Conservation (phyloP, 139 green algal genomes). For the Chlorella sorokiniana region DNA sequence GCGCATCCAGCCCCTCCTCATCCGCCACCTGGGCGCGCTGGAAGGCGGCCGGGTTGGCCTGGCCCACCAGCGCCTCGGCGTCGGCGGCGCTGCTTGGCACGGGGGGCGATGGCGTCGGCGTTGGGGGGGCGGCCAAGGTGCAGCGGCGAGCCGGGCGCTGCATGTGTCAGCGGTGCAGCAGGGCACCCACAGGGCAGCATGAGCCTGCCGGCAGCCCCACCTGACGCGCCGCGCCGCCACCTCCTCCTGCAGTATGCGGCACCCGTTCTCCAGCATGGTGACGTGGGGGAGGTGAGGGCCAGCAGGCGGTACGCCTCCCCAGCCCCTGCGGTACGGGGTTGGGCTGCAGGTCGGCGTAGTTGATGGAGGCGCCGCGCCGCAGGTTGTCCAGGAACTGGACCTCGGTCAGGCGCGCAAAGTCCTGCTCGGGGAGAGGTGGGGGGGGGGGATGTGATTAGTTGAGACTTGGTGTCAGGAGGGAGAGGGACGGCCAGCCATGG, state of each 20-base stretch:
- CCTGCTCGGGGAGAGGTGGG: constrained; percentile 32
- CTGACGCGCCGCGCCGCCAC: constrained; percentile 43
- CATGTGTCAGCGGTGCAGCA: neutral
- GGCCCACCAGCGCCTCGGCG: constrained; percentile 53
- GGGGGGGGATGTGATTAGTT: neutral
- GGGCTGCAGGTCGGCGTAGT: constrained; percentile 59
- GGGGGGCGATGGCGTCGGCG: too few species aligned
- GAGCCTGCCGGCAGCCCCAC: neutral
- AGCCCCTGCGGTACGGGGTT: constrained; percentile 46
- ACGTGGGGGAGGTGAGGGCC: constrained; percentile 48
- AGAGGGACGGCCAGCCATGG: too few species aligned
- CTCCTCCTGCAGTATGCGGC: constrained; percentile 61
- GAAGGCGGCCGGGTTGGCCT: constrained; percentile 65
- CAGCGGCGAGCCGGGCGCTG: neutral
- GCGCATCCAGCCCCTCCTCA: constrained; percentile 49
- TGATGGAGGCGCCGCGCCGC: constrained; percentile 75
- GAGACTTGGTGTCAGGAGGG: neutral
- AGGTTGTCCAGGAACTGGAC: constrained; percentile 83
- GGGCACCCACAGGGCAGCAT: neutral
- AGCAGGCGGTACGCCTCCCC: constrained; percentile 51
- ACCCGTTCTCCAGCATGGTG: constrained; percentile 56
- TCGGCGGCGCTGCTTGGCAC: constrained; percentile 37
- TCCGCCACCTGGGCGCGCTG: constrained; percentile 42
- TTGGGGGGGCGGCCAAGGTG: neutral
- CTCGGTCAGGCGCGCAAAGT: constrained; percentile 71